phyloP scores from a whole-genome alignment of 164 flowering plant species.

The Aristolochia californica region DNA sequence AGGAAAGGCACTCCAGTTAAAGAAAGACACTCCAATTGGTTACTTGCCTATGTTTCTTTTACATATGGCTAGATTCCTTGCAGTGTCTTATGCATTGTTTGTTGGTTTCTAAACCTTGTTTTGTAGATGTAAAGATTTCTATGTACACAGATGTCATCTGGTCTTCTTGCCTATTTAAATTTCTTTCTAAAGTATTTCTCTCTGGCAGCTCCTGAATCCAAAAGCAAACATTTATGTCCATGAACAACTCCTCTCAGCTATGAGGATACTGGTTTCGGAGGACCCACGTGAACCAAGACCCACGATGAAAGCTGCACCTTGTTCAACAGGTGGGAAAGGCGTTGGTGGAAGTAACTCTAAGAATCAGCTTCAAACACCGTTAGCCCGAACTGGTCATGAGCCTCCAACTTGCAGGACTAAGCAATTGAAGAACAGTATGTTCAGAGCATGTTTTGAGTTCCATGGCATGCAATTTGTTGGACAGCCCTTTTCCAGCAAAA shows the following conservation, averaged over 20 bases:
- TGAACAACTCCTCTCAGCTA: conserved; percentile 63
- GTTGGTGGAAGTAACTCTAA: conserved; percentile 77
- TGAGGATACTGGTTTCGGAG: conserved; percentile 55
- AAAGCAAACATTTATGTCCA: conserved; percentile 34
- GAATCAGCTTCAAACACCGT: conserved; percentile 68
- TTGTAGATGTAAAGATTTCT: too few relatives aligned
- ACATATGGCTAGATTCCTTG: too few relatives aligned
- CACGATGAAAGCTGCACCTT: conserved; percentile 15
- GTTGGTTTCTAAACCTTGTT: too few relatives aligned
- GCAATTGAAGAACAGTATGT: conserved; percentile 57
- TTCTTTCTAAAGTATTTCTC: too few relatives aligned
- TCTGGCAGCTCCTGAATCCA: conserved; percentile 31
- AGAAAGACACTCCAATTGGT: too few relatives aligned
- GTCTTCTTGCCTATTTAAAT: too few relatives aligned
- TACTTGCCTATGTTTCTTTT: too few relatives aligned
- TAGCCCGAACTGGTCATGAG: conserved; percentile 61
- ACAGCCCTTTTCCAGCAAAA: conserved; percentile 67
- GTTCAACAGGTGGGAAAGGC: conserved; percentile 34
- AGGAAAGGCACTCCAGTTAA: too few relatives aligned
- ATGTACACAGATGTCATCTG: too few relatives aligned
- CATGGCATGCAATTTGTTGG: conserved; percentile 76
- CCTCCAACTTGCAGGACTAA: conserved; percentile 50
- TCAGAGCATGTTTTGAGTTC: conserved; percentile 51
- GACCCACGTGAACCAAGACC: conserved; percentile 43
- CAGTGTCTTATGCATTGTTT: too few relatives aligned